phyloP scores from a whole-genome alignment of 2,329 filamentous ascomycete species.

The Hypoxylon sp. region DNA sequence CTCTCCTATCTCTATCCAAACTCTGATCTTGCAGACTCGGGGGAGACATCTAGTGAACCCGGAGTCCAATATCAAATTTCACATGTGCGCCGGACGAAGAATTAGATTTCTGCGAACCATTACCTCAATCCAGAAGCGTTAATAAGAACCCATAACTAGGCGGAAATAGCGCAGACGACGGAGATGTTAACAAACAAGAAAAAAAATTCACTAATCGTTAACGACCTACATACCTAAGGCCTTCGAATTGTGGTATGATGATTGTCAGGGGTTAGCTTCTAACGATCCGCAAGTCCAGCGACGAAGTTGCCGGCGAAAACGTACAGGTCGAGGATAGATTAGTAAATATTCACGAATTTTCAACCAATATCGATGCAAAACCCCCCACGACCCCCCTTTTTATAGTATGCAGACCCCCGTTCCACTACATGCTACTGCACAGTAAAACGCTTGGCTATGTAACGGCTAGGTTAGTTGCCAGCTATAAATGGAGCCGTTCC shows the following conservation, averaged over 20 bases:
- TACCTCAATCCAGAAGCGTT: neutral
- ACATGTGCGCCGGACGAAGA: neutral
- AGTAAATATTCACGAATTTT: conserved; percentile 1
- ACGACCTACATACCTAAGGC: neutral
- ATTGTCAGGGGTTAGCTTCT: neutral
- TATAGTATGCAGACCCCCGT: neutral
- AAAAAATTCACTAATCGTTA: neutral
- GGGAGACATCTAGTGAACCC: conserved; percentile 2
- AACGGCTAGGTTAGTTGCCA: neutral
- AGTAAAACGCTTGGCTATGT: neutral
- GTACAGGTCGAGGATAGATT: conserved; percentile 6
- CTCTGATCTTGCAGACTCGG: conserved; percentile 11
- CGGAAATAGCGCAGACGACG: neutral
- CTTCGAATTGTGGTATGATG: neutral
- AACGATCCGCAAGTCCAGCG: neutral
- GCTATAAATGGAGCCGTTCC: conserved; percentile 6
- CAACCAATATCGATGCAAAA: neutral
- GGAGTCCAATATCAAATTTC: conserved; percentile 11
- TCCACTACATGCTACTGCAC: neutral
- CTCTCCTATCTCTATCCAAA: conserved; percentile 8
- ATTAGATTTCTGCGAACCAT: neutral
- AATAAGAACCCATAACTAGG: neutral
- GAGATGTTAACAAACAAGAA: neutral
- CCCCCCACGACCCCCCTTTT: neutral
- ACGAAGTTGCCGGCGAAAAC: neutral